Evolutionary conservation across 192 early-diverging fungal genomes (phyloP).

Genomic region (Rhizophlyctis rosea): DNA sequence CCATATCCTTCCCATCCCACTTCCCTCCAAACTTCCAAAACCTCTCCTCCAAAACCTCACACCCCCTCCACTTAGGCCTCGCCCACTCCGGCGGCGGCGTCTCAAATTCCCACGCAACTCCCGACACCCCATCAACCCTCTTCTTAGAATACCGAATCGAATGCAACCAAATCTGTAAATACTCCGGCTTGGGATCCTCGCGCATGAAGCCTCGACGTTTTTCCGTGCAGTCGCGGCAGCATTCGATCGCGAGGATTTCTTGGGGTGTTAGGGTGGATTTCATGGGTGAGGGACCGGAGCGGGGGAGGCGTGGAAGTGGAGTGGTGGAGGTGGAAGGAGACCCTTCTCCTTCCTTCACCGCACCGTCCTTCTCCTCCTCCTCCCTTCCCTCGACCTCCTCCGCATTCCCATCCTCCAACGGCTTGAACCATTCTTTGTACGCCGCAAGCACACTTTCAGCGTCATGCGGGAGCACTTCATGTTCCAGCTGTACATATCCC

Average conservation of each 20-base stretch:
- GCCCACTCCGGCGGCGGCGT: slow-evolving; percentile 83
- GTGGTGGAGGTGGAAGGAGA: too few relatives aligned
- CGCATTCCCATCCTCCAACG: too few relatives aligned
- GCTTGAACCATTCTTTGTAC: too few relatives aligned
- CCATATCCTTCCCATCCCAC: slow-evolving; percentile 40
- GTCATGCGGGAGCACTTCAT: neutral
- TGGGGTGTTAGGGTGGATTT: too few relatives aligned
- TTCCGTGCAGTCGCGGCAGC: slow-evolving; percentile 71
- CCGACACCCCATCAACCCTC: slow-evolving; percentile 36
- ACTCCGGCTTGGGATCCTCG: slow-evolving; percentile 68
- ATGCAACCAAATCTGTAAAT: slow-evolving; percentile 88
- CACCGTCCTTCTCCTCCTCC: neutral
- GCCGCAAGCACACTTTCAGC: too few relatives aligned
- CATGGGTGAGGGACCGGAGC: too few relatives aligned
- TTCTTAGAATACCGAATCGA: slow-evolving; percentile 69
- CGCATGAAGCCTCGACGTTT: slow-evolving; percentile 38
- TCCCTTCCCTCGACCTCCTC: neutral
- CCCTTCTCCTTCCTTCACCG: neutral
- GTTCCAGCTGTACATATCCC: neutral
- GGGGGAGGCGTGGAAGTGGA: too few relatives aligned
- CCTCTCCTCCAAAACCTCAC: slow-evolving; percentile 29
- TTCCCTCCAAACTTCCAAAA: slow-evolving; percentile 48
- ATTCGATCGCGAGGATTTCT: neutral
- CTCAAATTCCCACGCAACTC: slow-evolving; percentile 66
- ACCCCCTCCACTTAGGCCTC: slow-evolving; percentile 41